Evolutionary conservation across 495 filamentous ascomycete species (phyloP), one percentile per base, ranked within the genome.

Genomic region (Schizothecium vesticola): DNA sequence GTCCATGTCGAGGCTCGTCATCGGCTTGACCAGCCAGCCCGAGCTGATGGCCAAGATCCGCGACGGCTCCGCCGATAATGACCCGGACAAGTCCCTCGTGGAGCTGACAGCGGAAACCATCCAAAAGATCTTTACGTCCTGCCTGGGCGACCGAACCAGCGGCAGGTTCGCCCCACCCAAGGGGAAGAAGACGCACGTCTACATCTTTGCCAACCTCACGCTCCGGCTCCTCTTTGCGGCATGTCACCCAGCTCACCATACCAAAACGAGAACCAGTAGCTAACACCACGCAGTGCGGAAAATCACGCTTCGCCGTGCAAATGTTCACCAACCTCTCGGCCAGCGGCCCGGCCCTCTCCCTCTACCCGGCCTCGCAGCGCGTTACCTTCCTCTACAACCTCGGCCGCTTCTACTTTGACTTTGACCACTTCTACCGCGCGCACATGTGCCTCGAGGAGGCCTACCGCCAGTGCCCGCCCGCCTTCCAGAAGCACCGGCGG

Each of bases 351-450:
- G 91, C 91, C 0, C 82, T 96, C 19, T 81, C 83, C 3, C 81
- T 90, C 56, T 97, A 93, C 74, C 92, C 94, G 19, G 92, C 92
- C n/a, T 86, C 92, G 11, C 92, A 97, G 67, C 87, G 92, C 56
- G 91, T 96, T 28, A 93, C 94, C 23, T 98, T 93, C 75, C 88
- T 97, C 7, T 97, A 97, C 79, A 97, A 97, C 74, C 90, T 97
- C 21, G 94, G 94, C 29, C 90, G 93, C 55, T 97, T 94, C 74
- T 85, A 91, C 68, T 93, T 97, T 73, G 86, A 89, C 65, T 92
- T 91, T 69, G 89, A 85, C 57, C 89, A 96, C 71, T 97, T 91
- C 79, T 87, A 86, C 70, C 85, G 87, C 16, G 91, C 94, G 0
- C 87, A 89, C 64, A 81, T 86, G 26, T 91, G 88, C 56, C 82